Percentiles rank a stretch among this genome's conserved stretches.
Evolutionary conservation across 106 monocot genomes (phyloP).

Genomic region (Cymbidium sinense): DNA sequence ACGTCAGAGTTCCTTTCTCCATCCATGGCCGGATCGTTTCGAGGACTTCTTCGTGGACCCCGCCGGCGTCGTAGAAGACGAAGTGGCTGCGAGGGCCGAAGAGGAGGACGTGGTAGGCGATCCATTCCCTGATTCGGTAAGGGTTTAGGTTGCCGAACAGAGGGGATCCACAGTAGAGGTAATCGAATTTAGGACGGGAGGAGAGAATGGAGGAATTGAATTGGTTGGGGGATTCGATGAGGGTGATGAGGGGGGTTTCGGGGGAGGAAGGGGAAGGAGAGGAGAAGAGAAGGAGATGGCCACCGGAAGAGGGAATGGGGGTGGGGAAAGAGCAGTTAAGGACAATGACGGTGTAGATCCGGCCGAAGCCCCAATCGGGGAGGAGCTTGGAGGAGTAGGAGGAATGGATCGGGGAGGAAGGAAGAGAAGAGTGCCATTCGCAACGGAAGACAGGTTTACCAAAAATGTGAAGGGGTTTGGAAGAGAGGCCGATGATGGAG

Average conservation of each 20-base stretch:
- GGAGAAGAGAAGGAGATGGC: slow-evolving; percentile 39
- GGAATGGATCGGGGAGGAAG: slow-evolving; percentile 6
- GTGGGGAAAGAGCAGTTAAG: slow-evolving; percentile 64
- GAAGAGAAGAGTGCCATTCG: slow-evolving; percentile 39
- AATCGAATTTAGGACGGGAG: slow-evolving; percentile 45
- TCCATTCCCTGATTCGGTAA: slow-evolving; percentile 63
- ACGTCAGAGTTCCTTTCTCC: slow-evolving; percentile 39
- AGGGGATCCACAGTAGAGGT: slow-evolving; percentile 72
- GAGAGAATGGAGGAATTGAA: slow-evolving; percentile 17
- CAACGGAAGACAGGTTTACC: slow-evolving; percentile 48
- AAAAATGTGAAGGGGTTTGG: slow-evolving; percentile 72
- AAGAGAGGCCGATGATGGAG: slow-evolving; percentile 65
- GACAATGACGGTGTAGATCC: slow-evolving; percentile 79
- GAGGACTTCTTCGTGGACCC: slow-evolving; percentile 49
- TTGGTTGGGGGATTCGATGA: slow-evolving; percentile 36
- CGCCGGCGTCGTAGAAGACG: slow-evolving; percentile 78
- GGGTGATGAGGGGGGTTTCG: slow-evolving; percentile 33
- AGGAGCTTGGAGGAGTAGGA: slow-evolving; percentile 36
- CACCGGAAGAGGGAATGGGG: slow-evolving; percentile 34
- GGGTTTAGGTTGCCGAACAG: slow-evolving; percentile 65
- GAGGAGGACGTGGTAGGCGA: slow-evolving; percentile 59
- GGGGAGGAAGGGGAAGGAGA: slow-evolving; percentile 1
- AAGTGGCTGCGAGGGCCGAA: slow-evolving; percentile 55
- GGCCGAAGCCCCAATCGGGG: slow-evolving; percentile 85
- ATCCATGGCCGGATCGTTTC: slow-evolving; percentile 67